A percentile compares a stretch with the other conserved stretches of the same genome.
Evolutionary conservation across 2,329 filamentous ascomycete genomes (phyloP).

Genomic region (Apiospora koreana): DNA sequence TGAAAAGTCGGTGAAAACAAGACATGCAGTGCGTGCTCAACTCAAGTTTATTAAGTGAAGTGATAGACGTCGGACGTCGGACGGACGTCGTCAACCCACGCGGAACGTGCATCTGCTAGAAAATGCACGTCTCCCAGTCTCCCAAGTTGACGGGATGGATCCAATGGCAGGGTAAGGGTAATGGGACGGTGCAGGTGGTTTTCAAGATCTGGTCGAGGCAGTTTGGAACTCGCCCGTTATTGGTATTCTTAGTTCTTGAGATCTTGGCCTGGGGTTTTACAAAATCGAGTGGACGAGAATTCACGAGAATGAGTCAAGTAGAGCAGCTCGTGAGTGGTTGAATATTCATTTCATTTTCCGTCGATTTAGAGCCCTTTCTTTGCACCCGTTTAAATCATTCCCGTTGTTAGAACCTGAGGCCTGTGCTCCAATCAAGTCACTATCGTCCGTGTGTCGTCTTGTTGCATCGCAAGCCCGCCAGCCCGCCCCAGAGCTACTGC

Average conservation of each 20-base stretch:
- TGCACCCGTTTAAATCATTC: not conserved
- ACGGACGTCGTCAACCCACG: not conserved
- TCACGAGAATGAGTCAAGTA: not conserved
- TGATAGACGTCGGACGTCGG: not conserved
- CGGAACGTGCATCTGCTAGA: constrained; percentile 3
- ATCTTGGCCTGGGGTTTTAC: not conserved
- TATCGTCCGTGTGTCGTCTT: not conserved
- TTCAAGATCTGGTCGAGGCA: not conserved
- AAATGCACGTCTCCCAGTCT: constrained; percentile 4
- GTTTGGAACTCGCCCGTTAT: not conserved
- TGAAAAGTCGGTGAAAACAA: constrained; percentile 6
- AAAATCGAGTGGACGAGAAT: not conserved
- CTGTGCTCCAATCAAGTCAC: constrained; percentile 2
- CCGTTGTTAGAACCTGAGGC: not conserved
- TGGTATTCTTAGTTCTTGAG: not conserved
- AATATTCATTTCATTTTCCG: not conserved
- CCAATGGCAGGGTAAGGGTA: not conserved
- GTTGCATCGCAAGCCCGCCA: not conserved
- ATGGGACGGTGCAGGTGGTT: not conserved
- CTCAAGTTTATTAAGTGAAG: not conserved
- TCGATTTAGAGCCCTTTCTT: not conserved
- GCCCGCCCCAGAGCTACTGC: not conserved
- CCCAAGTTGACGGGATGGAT: not conserved
- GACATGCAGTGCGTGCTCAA: not conserved
- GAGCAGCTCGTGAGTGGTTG: constrained; percentile 1